Evolutionary conservation across 495 filamentous ascomycete species (phyloP).

Genomic region (Aspergillus steynii): DNA sequence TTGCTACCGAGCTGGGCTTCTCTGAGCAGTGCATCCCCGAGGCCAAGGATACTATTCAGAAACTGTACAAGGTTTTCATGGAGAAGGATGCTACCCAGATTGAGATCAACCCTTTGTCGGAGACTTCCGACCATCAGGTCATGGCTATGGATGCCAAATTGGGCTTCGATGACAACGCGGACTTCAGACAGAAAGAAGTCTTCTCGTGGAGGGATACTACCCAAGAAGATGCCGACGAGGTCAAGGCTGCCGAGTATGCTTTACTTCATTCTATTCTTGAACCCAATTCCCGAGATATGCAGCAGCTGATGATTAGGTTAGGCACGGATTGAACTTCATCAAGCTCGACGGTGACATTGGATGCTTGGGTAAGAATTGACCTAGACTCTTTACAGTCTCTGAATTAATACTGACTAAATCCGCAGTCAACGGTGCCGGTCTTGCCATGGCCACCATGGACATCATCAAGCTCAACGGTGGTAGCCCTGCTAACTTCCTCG

Average conservation of each 20-base stretch:
- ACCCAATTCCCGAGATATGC: background rate
- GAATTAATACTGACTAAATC: constrained; percentile 21
- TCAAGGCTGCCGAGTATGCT: constrained; percentile 82
- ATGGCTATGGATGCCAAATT: constrained; percentile 99
- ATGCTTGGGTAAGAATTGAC: constrained; percentile 62
- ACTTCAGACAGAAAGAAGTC: constrained; percentile 95
- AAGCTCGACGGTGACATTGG: constrained; percentile 99
- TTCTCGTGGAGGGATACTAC: constrained; percentile 91
- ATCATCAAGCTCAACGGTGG: constrained; percentile 99
- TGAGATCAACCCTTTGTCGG: constrained; percentile 97
- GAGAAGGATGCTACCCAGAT: constrained; percentile 98
- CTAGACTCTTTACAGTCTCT: background rate
- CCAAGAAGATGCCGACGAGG: constrained; percentile 96
- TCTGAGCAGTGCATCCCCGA: constrained; percentile 94
- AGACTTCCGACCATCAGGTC: constrained; percentile 96
- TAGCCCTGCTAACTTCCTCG: constrained; percentile 94
- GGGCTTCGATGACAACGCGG: constrained; percentile 96
- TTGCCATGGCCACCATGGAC: constrained; percentile 99
- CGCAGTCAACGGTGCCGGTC: constrained; percentile 91
- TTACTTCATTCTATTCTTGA: background rate
- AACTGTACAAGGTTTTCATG: constrained; percentile 97
- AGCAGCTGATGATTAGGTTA: constrained; percentile 28
- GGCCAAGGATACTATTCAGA: constrained; percentile 93
- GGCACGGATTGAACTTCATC: constrained; percentile 93
- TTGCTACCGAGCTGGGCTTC: constrained; percentile 92